Evolutionary conservation across 176 grass and related monocot genomes (phyloP).

Genomic region (Chrysopogon serrulatus): DNA sequence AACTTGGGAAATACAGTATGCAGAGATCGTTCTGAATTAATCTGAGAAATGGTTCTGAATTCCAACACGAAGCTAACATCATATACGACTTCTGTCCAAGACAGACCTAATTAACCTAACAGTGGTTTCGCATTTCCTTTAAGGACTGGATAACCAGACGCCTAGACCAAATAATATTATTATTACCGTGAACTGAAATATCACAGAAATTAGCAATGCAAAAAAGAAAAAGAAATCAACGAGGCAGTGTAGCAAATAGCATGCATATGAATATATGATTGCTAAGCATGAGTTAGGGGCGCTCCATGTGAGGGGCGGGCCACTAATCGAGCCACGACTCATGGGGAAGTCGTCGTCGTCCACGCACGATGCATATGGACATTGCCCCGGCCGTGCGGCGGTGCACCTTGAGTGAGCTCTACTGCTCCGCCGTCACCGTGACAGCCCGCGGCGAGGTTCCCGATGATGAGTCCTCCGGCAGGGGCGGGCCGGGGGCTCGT

Average conservation of each 20-base stretch:
- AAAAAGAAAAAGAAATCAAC: not conserved
- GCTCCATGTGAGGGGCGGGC: conserved; percentile 29
- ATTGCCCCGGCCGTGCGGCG: too few species aligned
- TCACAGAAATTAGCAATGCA: not conserved
- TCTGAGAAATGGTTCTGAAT: not conserved
- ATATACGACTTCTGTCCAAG: not conserved
- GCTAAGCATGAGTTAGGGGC: not conserved
- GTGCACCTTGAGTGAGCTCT: conserved; percentile 44
- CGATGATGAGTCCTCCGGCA: not conserved
- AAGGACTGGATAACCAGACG: too few species aligned
- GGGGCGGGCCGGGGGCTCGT: conserved; percentile 5
- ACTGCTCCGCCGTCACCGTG: conserved; percentile 45
- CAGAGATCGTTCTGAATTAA: not conserved
- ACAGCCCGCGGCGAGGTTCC: not conserved
- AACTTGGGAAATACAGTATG: not conserved
- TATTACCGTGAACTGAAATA: not conserved
- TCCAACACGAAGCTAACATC: not conserved
- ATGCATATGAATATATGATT: not conserved
- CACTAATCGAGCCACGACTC: not conserved
- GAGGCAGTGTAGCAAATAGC: too few species aligned
- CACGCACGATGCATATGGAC: not conserved
- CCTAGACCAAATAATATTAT: not conserved
- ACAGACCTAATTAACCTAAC: not conserved
- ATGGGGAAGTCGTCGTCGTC: not conserved
- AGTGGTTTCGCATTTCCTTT: not conserved